Evolutionary conservation across 2,329 filamentous ascomycete genomes (phyloP), one percentile per base, ranked within the genome.

Genomic region (Penicillium griseofulvum): DNA sequence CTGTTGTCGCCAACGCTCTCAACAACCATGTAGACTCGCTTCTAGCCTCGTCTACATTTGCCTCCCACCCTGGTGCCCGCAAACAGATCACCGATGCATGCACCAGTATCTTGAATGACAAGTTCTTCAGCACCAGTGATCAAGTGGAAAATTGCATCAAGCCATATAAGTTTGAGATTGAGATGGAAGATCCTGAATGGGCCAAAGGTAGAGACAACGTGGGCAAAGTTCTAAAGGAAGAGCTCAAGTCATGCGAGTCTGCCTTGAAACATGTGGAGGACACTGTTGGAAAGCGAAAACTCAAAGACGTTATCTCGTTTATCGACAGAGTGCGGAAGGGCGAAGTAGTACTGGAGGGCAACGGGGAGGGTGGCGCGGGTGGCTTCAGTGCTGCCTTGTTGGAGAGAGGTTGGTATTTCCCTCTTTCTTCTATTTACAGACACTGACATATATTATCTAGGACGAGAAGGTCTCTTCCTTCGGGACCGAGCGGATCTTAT

Each of bases 101-200:
- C 1, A 89, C 90, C 0, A 88, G 86, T 26, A 97, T 99, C 50
- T 78, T 99, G 12, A 94, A 94, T 62, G 94, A 99, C 67, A 83
- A 93, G 14, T 96, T 96, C 61, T 97, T 97, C 76, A 94, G 93
- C 74, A 99, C 95, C 1, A 94, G 90, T 60, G 95, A 99, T 68
- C 94, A 97, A 75, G 90, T 99, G 1, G 94, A 99, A 74, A 97
- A 97, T 70, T 99, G 93, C 71, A 95, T 99, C 75, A 99, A 99
- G 74, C 94, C 95, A 0, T 99, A 93, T 80, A 99, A 99, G 71
- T 97, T 93, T 64, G 91, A 97, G 59, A 96, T 99, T 55, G 94
- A 99, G 65, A 87, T 99, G 42, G 91, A 96, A 68, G 89, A 92
- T 37, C 81, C 86, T 8, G 95, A 99, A 71, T 99, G 94, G 94